Evolutionary conservation across 2,329 filamentous ascomycete genomes (phyloP), one percentile per base, ranked within the genome.

Genomic region (Hysterium pulicare): DNA sequence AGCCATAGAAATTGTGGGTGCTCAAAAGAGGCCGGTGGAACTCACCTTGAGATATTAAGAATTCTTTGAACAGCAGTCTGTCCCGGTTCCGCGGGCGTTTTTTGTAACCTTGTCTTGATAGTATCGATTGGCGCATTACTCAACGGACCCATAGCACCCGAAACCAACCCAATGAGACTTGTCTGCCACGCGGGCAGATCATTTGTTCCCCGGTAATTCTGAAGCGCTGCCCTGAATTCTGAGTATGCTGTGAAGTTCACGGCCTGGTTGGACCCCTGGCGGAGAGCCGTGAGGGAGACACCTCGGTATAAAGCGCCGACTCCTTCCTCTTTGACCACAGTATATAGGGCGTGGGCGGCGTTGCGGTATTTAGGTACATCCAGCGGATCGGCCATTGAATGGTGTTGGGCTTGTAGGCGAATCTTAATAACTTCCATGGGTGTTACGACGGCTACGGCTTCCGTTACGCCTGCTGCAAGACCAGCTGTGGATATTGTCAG

Each of bases 371-470:
- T 97, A 51, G 93, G 93, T 7, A 96, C 70, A 67, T 97, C 93
- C 54, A 97, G 83, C 5, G 93, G 93, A 66, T 98, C 93, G 37
- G 93, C 90, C 84, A 98, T 93, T 66, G 83, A 89, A 81, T 98
- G 93, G 74, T 96, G 88, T 73, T 98, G 93, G 4, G 91, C 91
- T 77, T 98, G 93, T 55, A 98, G 81, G 37, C 93, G 87, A 66
- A 98, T 98, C 80, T 98, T 98, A 71, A 98, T 82, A 48, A 98
- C 93, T 74, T 98, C 93, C 93, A 98, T 98, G 5, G 93, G 93
- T 22, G 90, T 96, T 43, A 98, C 93, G 39, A 98, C 88, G 37
- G 87, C 85, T 33, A 98, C 91, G 51, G 93, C 93, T 78, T 98
- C 93, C 16, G 93, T 97, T 15, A 98, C 83, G 70, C 93, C 93